Conservation (phyloP, 345 rosid species). For the Sisymbrium altissimum region DNA sequence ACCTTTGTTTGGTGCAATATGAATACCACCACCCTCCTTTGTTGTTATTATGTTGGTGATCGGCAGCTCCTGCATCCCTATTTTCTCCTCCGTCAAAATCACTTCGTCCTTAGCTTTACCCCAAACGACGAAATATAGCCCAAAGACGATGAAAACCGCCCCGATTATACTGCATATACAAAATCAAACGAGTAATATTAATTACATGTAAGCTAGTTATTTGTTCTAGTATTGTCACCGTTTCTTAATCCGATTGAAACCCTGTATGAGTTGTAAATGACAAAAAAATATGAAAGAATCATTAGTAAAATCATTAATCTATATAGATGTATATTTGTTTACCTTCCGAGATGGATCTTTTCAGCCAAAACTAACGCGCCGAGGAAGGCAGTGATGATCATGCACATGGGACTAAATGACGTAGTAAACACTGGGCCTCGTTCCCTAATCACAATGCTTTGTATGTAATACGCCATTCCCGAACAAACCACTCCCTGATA, state of each 20-base stretch:
- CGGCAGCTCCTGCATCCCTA: constrained; percentile 49
- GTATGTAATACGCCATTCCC: constrained; percentile 78
- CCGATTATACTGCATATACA: constrained; percentile 62
- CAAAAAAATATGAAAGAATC: not conserved
- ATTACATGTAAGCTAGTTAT: not conserved
- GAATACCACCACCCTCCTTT: constrained; percentile 22
- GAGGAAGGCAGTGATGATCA: constrained; percentile 75
- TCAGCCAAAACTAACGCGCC: constrained; percentile 68
- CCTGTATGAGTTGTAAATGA: not conserved
- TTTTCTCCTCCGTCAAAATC: constrained; percentile 31
- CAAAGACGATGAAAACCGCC: constrained; percentile 67
- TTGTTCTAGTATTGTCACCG: not conserved
- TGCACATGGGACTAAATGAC: constrained; percentile 78
- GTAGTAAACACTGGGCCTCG: constrained; percentile 85
- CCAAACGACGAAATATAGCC: constrained; percentile 84
- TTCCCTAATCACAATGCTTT: constrained; percentile 61
- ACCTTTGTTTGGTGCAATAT: not conserved
- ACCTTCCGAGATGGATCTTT: constrained; percentile 80
- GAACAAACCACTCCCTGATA: constrained; percentile 90
- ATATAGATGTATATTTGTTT: not conserved
- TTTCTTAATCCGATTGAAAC: not conserved
- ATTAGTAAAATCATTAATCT: not conserved
- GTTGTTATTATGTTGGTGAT: constrained; percentile 23
- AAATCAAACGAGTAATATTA: not conserved
- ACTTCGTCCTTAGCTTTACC: constrained; percentile 72